Evolutionary conservation across 169 alveolate species (phyloP), one percentile per base, ranked within the genome.

Genomic region (Pseudocohnilembus persalinus): DNA sequence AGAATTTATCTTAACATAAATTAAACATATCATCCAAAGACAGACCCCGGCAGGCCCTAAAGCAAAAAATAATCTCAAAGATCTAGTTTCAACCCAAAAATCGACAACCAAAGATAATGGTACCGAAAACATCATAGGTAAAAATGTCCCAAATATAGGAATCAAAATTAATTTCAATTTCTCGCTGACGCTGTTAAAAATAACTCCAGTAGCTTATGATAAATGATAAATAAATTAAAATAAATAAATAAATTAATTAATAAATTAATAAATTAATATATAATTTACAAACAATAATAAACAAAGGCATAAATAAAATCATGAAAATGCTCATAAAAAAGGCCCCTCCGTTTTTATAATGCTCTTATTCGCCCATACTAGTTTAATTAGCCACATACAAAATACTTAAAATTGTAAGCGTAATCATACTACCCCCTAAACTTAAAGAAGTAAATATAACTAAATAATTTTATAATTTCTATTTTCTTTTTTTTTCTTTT

Each of bases 41-140:
- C 84, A 33, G 26, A 79, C 28, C 16, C 65, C 73, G 49, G 76
- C 35, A 29, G 84, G 84, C 0, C 84, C 84, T 64, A 79, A 35
- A 0, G 77, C 4, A 63, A 79, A 79, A 29, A 29, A 79, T 29
- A n/a, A 28, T 31, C 73, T 79, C 64, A 79, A 49, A 0, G 84
- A 75, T 64, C 84, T 79, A 28, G 64, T 16, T 11, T 79, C n/a
- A 16, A 34, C 35, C 31, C n/a, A 79, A 11, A 29, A 27, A 49
- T 79, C 84, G 15, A 72, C 49, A 1, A 79, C 76, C 0, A 79
- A 29, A 29, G 84, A 79, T 29, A 79, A 79, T n/a, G 84, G 84
- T 76, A 79, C 64, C 33, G 64, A 79, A 63, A 79, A 79, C 29
- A 35, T n/a, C 16, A 79, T 31, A 35, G 84, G 84, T n/a, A 79